Conservation (phyloP, 2,329 filamentous ascomycete species). For the Penicillium sp. region DNA sequence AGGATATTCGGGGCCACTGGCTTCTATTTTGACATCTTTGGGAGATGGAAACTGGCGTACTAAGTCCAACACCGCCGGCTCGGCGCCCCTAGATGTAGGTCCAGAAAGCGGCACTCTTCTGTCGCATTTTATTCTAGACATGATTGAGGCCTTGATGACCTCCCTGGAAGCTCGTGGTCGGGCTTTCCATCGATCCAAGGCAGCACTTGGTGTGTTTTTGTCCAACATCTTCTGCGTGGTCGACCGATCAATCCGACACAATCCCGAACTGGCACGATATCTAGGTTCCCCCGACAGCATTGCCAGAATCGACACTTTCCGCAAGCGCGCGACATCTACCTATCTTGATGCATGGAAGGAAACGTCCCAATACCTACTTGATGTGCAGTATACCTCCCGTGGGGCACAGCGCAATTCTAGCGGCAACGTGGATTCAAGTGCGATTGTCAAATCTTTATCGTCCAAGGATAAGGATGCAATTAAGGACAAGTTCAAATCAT, state of each 20-base stretch:
- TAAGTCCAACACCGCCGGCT: conserved; percentile 62
- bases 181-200: conserved; percentile 71
- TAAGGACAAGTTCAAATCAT: conserved; percentile 91
- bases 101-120: conserved; percentile 87
- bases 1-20: conserved; percentile 78
- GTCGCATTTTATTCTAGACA: conserved; percentile 84
- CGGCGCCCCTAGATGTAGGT: conserved; percentile 78
- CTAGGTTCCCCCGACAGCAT: conserved; percentile 63
- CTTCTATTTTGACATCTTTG: conserved; percentile 85
- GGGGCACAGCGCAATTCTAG: conserved; percentile 68
- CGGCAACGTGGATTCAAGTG: conserved; percentile 67
- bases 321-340: conserved; percentile 76
- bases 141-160: conserved; percentile 75
- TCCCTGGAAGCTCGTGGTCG: conserved; percentile 74
- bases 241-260: conserved; percentile 78
- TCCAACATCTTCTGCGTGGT: conserved; percentile 84
- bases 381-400: conserved; percentile 87
- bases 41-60: conserved; percentile 87
- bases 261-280: conserved; percentile 68
- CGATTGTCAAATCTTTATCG: conserved; percentile 76
- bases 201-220: conserved; percentile 80
- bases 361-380: conserved; percentile 77
- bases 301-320: conserved; percentile 73
- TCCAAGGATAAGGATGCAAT: conserved; percentile 95
- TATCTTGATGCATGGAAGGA: conserved; percentile 91